These are phyloP conservation scores for Lactarius sp. DNA, from an alignment of 768 basidiomycete genomes.

Conservation along the genomic window DNA sequence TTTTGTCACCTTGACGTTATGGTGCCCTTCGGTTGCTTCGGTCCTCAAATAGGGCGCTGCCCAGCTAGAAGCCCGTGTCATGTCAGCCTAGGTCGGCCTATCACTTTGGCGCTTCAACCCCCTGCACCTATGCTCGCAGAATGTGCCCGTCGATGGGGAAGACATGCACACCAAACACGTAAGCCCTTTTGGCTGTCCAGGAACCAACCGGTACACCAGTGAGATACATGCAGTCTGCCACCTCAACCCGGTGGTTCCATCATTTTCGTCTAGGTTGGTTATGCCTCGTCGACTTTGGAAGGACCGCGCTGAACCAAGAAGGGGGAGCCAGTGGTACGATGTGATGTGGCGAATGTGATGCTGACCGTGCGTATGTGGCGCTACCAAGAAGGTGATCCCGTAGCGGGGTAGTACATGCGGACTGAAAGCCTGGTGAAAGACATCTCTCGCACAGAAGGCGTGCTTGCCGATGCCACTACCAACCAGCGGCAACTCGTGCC, in stretches of 20 bases:
- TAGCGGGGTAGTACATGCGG: not conserved
- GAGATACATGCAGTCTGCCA: not conserved
- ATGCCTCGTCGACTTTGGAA: not conserved
- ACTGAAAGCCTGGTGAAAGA: not conserved
- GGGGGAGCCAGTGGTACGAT: not conserved
- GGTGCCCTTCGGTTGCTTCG: no score
- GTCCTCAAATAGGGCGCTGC: no score
- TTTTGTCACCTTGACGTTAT: not conserved
- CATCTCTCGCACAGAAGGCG: not conserved
- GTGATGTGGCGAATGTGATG: not conserved
- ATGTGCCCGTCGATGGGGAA: not conserved
- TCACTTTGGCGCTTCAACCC: not conserved
- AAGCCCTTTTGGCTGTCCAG: no score
- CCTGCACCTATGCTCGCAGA: not conserved
- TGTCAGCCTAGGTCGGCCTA: not conserved
- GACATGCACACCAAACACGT: not conserved
- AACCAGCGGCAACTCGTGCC: constrained; percentile 4
- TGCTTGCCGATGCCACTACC: constrained; percentile 12
- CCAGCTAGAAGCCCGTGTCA: no score
- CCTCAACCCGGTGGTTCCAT: not conserved
- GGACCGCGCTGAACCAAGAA: not conserved
- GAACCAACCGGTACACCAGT: not conserved
- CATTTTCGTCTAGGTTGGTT: not conserved
- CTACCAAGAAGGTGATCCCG: not conserved
- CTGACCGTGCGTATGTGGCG: not conserved